These are phyloP conservation scores for Cryptococcus sp. DNA, from an alignment of 1,284 basidiomycete species.

Conservation along the genomic window DNA sequence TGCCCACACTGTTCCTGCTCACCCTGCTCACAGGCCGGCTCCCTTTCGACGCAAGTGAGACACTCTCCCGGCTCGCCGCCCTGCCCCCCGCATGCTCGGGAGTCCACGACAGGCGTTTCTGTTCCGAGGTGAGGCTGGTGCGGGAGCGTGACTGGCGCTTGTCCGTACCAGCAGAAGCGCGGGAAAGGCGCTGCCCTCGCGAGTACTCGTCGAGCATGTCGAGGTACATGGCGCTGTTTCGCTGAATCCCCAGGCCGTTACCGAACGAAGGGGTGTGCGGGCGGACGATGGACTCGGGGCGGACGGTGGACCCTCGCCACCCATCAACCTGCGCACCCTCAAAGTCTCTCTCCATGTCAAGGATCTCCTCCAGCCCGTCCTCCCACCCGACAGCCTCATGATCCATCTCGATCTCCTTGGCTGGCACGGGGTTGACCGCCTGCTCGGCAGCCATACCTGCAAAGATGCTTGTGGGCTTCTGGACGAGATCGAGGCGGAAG, in stretches of 20 bases:
- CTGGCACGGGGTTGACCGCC: slow-evolving; percentile 37
- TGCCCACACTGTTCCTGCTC: not conserved
- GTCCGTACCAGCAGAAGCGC: not conserved
- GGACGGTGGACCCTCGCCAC: not conserved
- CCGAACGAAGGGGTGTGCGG: slow-evolving; percentile 26
- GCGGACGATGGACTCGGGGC: slow-evolving; percentile 4
- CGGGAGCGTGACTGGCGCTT: slow-evolving; percentile 1
- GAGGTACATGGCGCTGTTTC: slow-evolving; percentile 30
- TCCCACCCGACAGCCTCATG: slow-evolving; percentile 27
- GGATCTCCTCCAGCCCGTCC: slow-evolving; percentile 47
- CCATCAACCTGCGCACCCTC: slow-evolving; percentile 15
- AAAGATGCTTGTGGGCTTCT: slow-evolving; percentile 48
- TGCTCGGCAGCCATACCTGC: slow-evolving; percentile 48
- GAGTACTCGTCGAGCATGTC: slow-evolving; percentile 42
- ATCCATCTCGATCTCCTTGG: slow-evolving; percentile 42
- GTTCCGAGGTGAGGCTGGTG: slow-evolving; percentile 21
- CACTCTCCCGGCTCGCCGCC: slow-evolving; percentile 12
- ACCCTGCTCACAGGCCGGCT: slow-evolving; percentile 18
- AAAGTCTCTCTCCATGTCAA: slow-evolving; percentile 36
- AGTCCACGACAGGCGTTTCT: slow-evolving; percentile 34
- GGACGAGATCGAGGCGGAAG: slow-evolving; percentile 70
- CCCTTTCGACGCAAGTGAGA: not conserved
- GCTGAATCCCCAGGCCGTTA: slow-evolving; percentile 10
- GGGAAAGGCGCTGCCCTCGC: slow-evolving; percentile 15
- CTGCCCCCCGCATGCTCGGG: slow-evolving; percentile 20